Evolutionary conservation across 176 grass and related monocot species (phyloP).

Genomic region (Dactylis glomerata): DNA sequence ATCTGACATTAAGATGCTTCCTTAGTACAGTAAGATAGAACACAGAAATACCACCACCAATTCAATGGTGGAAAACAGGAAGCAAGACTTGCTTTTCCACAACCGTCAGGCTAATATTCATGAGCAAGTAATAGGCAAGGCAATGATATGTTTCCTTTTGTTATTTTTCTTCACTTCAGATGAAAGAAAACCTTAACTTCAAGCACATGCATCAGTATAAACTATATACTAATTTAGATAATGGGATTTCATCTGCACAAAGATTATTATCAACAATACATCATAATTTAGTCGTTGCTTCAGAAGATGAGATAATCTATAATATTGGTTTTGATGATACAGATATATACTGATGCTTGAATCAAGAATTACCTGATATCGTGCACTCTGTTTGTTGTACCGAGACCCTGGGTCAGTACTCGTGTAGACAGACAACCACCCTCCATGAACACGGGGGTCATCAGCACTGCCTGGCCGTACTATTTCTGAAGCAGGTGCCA

Average conservation of each 20-base stretch:
- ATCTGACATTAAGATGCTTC: slow-evolving; percentile 26
- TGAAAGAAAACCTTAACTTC: slow-evolving; percentile 18
- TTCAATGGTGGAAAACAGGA: not conserved
- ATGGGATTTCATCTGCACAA: slow-evolving; percentile 3
- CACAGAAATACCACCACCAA: not conserved
- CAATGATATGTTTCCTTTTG: not conserved
- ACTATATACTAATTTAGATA: slow-evolving; percentile 15
- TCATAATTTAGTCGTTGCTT: slow-evolving; percentile 2
- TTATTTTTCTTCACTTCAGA: slow-evolving; percentile 23
- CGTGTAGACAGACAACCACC: slow-evolving; percentile 79
- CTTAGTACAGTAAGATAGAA: slow-evolving; percentile 1
- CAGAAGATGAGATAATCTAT: not conserved
- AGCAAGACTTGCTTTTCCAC: not conserved
- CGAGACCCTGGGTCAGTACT: slow-evolving; percentile 51
- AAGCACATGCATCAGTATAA: slow-evolving; percentile 14
- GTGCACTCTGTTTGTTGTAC: slow-evolving; percentile 69
- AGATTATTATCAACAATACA: not conserved
- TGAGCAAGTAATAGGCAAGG: not conserved
- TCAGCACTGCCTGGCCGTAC: not conserved
- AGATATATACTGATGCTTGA: slow-evolving; percentile 14
- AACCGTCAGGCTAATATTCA: not conserved
- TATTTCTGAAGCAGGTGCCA: slow-evolving; percentile 61
- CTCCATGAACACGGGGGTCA: slow-evolving; percentile 64
- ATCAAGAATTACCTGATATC: slow-evolving; percentile 51
- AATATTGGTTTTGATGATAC: not conserved